Conservation (phyloP, 106 monocot genomes). For the Dactylorhiza incarnata region DNA sequence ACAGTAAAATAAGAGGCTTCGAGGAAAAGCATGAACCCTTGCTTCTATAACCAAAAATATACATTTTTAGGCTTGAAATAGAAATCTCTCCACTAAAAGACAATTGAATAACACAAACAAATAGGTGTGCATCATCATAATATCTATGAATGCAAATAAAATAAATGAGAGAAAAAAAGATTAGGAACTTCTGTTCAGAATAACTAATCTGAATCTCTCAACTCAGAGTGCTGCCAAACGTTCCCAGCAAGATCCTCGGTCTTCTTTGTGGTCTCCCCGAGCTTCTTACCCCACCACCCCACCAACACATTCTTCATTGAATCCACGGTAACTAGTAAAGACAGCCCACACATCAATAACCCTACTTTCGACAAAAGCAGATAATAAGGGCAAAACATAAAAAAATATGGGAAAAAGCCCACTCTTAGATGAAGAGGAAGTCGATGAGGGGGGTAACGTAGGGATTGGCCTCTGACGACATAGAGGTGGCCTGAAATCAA, state of each 20-base stretch:
- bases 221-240: slow-evolving; percentile 28
- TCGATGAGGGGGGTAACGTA: background rate
- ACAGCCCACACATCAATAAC: background rate
- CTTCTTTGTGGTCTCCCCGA: slow-evolving; percentile 27
- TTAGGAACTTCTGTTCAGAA: background rate
- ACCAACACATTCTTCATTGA: slow-evolving; percentile 18
- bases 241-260: slow-evolving; percentile 27
- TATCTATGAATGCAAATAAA: background rate
- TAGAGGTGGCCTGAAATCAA: background rate
- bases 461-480: background rate
- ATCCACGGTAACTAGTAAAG: slow-evolving; percentile 12
- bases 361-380: background rate
- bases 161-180: background rate
- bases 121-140: too few relatives aligned
- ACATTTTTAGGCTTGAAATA: too few relatives aligned
- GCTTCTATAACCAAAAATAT: too few relatives aligned
- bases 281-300: slow-evolving; percentile 24
- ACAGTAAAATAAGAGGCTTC: too few relatives aligned
- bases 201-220: background rate
- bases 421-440: slow-evolving; percentile 1
- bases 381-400: background rate
- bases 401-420: background rate
- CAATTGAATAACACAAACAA: background rate
- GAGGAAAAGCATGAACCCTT: too few relatives aligned
- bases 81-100: too few relatives aligned